Percentiles rank a stretch among this genome's conserved stretches.
Evolutionary conservation across 2,329 filamentous ascomycete genomes (phyloP).

Genomic region (Penicillium expansum): DNA sequence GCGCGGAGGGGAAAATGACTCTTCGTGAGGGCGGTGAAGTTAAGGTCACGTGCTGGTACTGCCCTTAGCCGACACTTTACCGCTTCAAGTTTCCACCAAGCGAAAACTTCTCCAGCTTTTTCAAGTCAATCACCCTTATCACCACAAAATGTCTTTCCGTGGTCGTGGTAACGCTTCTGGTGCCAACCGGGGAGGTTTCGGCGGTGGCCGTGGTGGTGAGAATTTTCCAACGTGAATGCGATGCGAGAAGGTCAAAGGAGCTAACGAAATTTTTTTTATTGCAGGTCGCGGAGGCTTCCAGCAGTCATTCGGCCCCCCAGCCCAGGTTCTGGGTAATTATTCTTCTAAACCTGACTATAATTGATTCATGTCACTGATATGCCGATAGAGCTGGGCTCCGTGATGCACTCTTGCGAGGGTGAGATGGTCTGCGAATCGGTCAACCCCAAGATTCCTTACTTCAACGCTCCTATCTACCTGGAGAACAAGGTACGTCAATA

Average conservation of each 20-base stretch:
- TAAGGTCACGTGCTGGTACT: conserved; percentile 31
- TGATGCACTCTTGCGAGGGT: conserved; percentile 92
- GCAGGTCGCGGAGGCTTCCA: conserved; percentile 62
- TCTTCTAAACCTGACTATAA: conserved; percentile 1
- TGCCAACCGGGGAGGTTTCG: conserved; percentile 52
- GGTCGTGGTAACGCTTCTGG: conserved; percentile 52
- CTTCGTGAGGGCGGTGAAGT: conserved; percentile 34
- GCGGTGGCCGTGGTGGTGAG: conserved; percentile 44
- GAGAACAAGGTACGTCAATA: conserved; percentile 77
- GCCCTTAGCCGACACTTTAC: conserved; percentile 42
- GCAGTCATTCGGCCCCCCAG: conserved; percentile 62
- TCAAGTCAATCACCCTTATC: conserved; percentile 28
- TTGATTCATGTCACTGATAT: conserved; percentile 30
- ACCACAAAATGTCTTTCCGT: conserved; percentile 62
- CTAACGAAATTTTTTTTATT: conserved; percentile 38
- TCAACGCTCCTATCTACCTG: conserved; percentile 98
- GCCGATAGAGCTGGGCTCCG: conserved; percentile 78
- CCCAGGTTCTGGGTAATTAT: conserved; percentile 55
- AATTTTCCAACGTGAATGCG: conserved; percentile 2
- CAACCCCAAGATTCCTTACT: conserved; percentile 95
- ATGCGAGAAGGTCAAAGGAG: conserved; percentile 14
- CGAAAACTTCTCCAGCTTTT: conserved; percentile 39
- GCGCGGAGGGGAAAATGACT: conserved; percentile 25
- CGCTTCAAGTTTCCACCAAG: conserved; percentile 46
- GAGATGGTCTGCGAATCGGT: conserved; percentile 96